phyloP scores from a whole-genome alignment of 495 filamentous ascomycete species.

The Penicillium malachiteum region DNA sequence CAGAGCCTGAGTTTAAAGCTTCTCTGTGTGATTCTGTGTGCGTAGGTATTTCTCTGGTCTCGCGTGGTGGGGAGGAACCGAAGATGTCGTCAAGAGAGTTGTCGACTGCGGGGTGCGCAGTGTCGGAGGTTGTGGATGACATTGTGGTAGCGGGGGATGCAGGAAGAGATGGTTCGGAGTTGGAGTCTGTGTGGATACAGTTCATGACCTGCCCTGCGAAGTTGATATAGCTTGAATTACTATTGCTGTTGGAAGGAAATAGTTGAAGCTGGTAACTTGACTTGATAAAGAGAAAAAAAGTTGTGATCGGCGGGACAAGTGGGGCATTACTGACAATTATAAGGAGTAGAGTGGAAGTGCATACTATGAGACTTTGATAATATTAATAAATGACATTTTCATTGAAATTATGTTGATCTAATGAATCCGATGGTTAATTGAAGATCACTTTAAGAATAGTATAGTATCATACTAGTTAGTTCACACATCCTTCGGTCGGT shows the following conservation, averaged over 20 bases:
- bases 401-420: no score
- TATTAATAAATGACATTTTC: no score
- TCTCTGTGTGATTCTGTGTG: background rate
- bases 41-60: slow-evolving; percentile 2
- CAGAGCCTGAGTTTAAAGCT: background rate
- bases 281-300: background rate
- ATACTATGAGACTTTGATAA: no score
- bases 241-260: background rate
- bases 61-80: slow-evolving; percentile 40
- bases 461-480: background rate
- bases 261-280: no score
- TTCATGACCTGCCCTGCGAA: background rate
- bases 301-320: slow-evolving; percentile 2
- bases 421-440: background rate
- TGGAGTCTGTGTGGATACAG: slow-evolving; percentile 1
- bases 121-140: slow-evolving; percentile 15
- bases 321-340: no score
- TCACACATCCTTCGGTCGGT: background rate
- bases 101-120: slow-evolving; percentile 17
- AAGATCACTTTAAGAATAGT: background rate
- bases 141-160: slow-evolving; percentile 28
- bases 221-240: background rate
- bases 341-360: no score
- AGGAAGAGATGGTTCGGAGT: background rate
- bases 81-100: slow-evolving; percentile 51